phyloP scores from a whole-genome alignment of 2,329 filamentous ascomycete species.

The Hypomyces perniciosus region DNA sequence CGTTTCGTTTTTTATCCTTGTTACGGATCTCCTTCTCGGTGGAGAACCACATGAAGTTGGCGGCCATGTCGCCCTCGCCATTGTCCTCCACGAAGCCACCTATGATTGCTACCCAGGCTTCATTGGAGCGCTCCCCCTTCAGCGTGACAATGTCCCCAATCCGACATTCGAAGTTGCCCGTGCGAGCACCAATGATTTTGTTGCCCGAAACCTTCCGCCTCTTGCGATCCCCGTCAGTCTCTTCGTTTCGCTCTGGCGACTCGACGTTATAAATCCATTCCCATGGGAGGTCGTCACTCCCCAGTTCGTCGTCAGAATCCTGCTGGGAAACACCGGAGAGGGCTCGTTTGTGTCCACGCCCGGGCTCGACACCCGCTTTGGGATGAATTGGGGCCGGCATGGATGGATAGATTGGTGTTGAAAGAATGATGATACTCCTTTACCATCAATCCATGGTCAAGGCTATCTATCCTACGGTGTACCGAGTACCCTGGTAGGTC shows the following conservation, averaged over 20 bases:
- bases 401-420: conserved; percentile 7
- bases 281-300: conserved; percentile 66
- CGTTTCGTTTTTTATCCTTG: conserved; percentile 71
- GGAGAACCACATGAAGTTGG: conserved; percentile 93
- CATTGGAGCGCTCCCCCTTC: conserved; percentile 78
- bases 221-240: conserved; percentile 28
- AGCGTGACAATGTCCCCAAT: conserved; percentile 81
- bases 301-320: conserved; percentile 85
- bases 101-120: conserved; percentile 89
- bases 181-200: conserved; percentile 72
- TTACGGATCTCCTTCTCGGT: conserved; percentile 85
- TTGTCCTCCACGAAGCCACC: conserved; percentile 73
- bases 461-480: too few relatives aligned
- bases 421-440: not conserved
- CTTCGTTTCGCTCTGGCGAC: conserved; percentile 19
- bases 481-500: conserved; percentile 1
- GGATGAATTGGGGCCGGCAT: conserved; percentile 22
- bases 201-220: conserved; percentile 29
- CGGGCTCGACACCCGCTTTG: conserved; percentile 16
- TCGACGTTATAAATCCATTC: conserved; percentile 65
- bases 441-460: too few relatives aligned
- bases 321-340: conserved; percentile 59
- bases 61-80: conserved; percentile 61
- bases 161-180: conserved; percentile 73
- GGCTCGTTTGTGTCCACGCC: conserved; percentile 15